A percentile compares a stretch with the other conserved stretches of the same genome.
Evolutionary conservation across 202 grass and related monocot species (phyloP).

Genomic region (Panicum virgatum): DNA sequence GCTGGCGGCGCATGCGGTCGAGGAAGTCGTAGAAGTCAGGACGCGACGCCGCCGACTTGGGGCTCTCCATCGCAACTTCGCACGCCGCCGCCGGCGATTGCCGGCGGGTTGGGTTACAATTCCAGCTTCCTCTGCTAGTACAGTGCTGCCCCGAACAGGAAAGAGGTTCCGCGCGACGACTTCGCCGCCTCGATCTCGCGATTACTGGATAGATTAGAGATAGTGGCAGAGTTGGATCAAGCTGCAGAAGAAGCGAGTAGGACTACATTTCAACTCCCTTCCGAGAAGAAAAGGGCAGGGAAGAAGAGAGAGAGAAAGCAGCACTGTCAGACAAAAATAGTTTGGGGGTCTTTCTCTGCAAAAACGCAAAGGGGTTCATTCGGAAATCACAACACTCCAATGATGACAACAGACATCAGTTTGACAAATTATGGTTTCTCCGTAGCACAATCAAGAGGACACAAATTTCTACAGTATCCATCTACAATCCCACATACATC

Average conservation of each 20-base stretch:
- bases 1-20: slow-evolving; percentile 84
- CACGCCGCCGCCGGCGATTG: neutral
- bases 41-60: slow-evolving; percentile 39
- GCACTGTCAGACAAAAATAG: neutral
- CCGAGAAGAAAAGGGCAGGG: neutral
- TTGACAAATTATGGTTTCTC: neutral
- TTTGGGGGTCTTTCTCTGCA: neutral
- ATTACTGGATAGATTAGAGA: neutral
- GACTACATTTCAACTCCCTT: neutral
- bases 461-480: neutral
- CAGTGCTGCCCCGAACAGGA: neutral
- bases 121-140: neutral
- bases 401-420: too few relatives aligned
- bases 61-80: slow-evolving; percentile 44
- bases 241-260: neutral
- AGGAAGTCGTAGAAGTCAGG: slow-evolving; percentile 82
- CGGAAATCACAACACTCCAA: neutral
- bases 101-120: neutral
- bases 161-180: neutral
- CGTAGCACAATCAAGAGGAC: neutral
- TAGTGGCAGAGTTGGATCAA: neutral
- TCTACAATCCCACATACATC: neutral
- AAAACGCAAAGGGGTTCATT: neutral
- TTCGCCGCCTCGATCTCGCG: neutral
- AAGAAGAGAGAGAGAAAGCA: neutral